These are phyloP conservation scores for Sarocladium oryzae DNA, from an alignment of 2,329 filamentous ascomycete species.

Conservation along the genomic window DNA sequence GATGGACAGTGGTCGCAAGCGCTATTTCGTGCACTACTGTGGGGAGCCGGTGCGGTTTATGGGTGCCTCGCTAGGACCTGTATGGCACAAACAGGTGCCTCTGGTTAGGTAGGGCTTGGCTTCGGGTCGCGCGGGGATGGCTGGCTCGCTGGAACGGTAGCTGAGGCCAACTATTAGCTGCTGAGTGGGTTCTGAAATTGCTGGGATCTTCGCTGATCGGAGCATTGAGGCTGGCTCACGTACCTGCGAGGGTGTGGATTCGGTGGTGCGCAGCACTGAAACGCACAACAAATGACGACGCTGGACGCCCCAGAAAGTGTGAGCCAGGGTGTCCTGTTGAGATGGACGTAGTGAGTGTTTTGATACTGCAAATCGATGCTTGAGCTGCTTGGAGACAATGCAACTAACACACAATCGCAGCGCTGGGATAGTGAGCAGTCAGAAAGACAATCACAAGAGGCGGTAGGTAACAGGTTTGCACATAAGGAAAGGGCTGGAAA, in stretches of 20 bases:
- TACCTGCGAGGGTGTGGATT: slow-evolving; percentile 9
- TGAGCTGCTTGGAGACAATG: not conserved
- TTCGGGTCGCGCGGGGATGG: slow-evolving; percentile 7
- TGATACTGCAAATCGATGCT: not conserved
- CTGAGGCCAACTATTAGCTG: slow-evolving; percentile 2
- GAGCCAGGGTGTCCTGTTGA: not conserved
- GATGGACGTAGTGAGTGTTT: not conserved
- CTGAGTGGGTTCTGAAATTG: slow-evolving; percentile 5
- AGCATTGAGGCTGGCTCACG: slow-evolving; percentile 2
- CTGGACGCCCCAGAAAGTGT: slow-evolving; percentile 4
- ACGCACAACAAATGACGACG: slow-evolving; percentile 6
- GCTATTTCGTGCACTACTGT: not conserved
- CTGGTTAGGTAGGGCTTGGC: not conserved
- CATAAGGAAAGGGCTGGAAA: not conserved
- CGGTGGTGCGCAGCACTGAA: not conserved
- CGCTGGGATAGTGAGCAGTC: not conserved
- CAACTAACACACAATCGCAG: not conserved
- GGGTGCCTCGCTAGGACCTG: too few species aligned
- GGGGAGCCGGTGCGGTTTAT: not conserved
- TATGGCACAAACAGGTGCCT: not conserved
- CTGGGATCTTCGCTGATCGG: slow-evolving; percentile 10
- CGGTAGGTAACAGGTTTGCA: not conserved
- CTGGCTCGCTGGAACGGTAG: slow-evolving; percentile 8
- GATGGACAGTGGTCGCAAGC: not conserved
- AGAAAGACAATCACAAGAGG: not conserved